phyloP scores from a whole-genome alignment of 2,329 filamentous ascomycete genomes.

The Botryosphaeria dothidea region DNA sequence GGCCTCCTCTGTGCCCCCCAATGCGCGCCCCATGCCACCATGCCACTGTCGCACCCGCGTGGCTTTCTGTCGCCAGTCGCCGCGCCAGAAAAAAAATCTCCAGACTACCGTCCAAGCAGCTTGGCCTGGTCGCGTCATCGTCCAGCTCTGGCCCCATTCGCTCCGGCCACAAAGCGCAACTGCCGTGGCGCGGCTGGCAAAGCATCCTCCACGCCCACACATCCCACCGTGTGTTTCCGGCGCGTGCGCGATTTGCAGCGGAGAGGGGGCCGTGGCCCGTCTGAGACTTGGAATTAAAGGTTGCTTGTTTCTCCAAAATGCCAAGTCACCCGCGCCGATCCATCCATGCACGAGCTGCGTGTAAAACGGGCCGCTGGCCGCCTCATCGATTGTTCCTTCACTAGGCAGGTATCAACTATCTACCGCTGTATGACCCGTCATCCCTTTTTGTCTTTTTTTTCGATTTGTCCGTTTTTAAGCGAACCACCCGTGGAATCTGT shows the following conservation, averaged over 20 bases:
- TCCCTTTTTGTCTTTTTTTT: neutral
- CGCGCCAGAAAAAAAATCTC: slow-evolving; percentile 3
- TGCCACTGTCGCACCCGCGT: neutral
- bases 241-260: slow-evolving; percentile 10
- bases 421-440: neutral
- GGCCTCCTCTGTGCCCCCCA: neutral
- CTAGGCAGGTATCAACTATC: neutral
- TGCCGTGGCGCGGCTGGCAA: neutral
- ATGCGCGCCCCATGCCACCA: neutral
- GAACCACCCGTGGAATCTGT: slow-evolving; percentile 1
- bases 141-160: neutral
- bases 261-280: slow-evolving; percentile 2
- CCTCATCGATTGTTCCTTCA: slow-evolving; percentile 2
- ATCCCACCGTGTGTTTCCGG: neutral
- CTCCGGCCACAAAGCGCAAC: neutral
- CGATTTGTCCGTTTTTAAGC: slow-evolving; percentile 3
- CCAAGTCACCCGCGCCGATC: slow-evolving; percentile 5
- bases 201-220: neutral
- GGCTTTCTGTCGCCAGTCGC: slow-evolving; percentile 1
- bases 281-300: slow-evolving; percentile 11
- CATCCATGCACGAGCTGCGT: neutral
- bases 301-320: slow-evolving; percentile 16
- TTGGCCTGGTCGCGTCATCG: slow-evolving; percentile 4
- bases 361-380: slow-evolving; percentile 6
- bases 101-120: neutral